Conservation (phyloP, 2,329 filamentous ascomycete species). For the Pyrenophora graminea region DNA sequence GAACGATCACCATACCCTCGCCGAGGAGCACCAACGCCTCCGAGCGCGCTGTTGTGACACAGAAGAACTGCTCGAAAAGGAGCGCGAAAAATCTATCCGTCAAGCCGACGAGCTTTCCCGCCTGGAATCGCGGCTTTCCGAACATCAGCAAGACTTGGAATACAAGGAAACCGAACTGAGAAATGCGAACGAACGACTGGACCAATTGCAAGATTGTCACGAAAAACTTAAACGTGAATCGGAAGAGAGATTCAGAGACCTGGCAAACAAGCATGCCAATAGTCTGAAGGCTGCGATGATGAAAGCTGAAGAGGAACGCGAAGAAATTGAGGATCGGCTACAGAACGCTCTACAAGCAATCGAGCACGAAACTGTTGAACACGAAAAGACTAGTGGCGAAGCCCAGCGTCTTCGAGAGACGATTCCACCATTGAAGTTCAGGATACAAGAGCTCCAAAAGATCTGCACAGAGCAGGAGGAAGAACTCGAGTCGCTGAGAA, state of each 20-base stretch:
- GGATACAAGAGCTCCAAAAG: slow-evolving; percentile 32
- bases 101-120: slow-evolving; percentile 29
- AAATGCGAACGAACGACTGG: slow-evolving; percentile 14
- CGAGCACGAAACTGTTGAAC: slow-evolving; percentile 8
- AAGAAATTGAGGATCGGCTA: slow-evolving; percentile 25
- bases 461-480: slow-evolving; percentile 36
- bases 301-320: slow-evolving; percentile 19
- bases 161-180: slow-evolving; percentile 25
- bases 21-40: slow-evolving; percentile 38
- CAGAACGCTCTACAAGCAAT: slow-evolving; percentile 14
- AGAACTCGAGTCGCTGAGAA: slow-evolving; percentile 33
- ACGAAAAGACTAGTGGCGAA: slow-evolving; percentile 23
- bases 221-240: slow-evolving; percentile 28
- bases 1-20: slow-evolving; percentile 13
- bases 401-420: slow-evolving; percentile 21
- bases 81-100: slow-evolving; percentile 14
- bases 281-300: slow-evolving; percentile 19
- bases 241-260: slow-evolving; percentile 16
- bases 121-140: slow-evolving; percentile 24
- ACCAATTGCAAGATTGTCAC: slow-evolving; percentile 23
- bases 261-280: slow-evolving; percentile 23
- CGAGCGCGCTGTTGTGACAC: slow-evolving; percentile 29
- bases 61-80: slow-evolving; percentile 30
- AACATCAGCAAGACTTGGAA: slow-evolving; percentile 26
- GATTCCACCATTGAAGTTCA: slow-evolving; percentile 25